Base-by-base conservation (phyloP, 352 stramenopile species). In the Thraustochytrium striatum region DNA sequence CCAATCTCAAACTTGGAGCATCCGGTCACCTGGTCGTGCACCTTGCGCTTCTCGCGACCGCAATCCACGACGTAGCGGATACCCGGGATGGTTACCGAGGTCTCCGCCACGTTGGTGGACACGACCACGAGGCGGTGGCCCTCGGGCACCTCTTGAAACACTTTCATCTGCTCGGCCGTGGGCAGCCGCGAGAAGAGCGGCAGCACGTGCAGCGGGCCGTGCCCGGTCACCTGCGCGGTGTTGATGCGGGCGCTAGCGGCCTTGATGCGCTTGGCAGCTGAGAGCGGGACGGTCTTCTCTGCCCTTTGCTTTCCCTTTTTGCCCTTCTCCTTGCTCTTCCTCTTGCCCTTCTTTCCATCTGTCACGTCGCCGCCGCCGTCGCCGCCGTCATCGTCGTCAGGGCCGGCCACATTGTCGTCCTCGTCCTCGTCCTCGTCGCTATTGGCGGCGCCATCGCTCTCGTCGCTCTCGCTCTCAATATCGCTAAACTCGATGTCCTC, bases 81-180 rank as follows among this genome's bases (percentile, higher is more conserved):
- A 2, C 88, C 89, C 8, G 92, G 92, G 69, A 98, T 97, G 28
- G 93, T 98, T 41, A 98, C 84, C 41, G 91, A 97, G 16, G 96
- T 99, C 86, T 99, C 96, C 0, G 96, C 95, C 52, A 99, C 96
- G 83, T 99, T 99, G 21, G 96, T 99, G 16, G 95, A 92, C 25
- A 99, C 88, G 3, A 99, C 94, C 47, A 99, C 90, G 30, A 98
- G 84, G 1, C 95, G 89, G 61, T 94, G 86, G 65, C 89, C 89
- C 39, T 95, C 88, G 1, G 94, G 92, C 0, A 93, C 88, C 1
- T 93, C 78, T 21, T 94, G 86, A 85, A 94, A 94, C 5, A 95
- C 87, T 78, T 88, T 91, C 82, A 96, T 92, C 86, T 99, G 95
- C 70, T 98, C 91, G 69, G 98, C 90, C n/a, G 93, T 89, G 9